Conservation (phyloP, 2,329 filamentous ascomycete genomes). For the Cytospora chrysosperma region DNA sequence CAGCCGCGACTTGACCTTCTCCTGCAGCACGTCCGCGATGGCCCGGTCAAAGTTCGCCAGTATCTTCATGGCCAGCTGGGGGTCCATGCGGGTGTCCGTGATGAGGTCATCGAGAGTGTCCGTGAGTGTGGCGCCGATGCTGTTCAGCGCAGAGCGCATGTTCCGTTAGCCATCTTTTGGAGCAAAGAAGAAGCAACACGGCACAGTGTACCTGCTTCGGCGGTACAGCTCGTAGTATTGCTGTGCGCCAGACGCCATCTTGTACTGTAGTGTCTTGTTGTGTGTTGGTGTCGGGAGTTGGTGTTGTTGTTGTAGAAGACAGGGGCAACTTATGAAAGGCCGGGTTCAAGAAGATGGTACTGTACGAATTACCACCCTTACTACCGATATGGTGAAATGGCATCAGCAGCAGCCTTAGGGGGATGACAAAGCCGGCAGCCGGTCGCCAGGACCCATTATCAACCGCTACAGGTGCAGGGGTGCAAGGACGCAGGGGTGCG, state of each 20-base stretch:
- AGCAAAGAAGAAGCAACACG: slow-evolving; percentile 23
- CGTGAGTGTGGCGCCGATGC: slow-evolving; percentile 88
- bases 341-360: neutral
- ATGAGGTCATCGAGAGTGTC: slow-evolving; percentile 98
- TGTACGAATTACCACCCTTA: no score
- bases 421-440: slow-evolving; percentile 17
- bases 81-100: slow-evolving; percentile 90
- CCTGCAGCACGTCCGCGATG: slow-evolving; percentile 85
- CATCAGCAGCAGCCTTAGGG: neutral
- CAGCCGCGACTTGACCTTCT: slow-evolving; percentile 86
- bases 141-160: slow-evolving; percentile 39
- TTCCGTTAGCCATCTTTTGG: slow-evolving; percentile 26
- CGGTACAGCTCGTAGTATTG: slow-evolving; percentile 94
- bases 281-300: slow-evolving; percentile 28
- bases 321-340: slow-evolving; percentile 6
- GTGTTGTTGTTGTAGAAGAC: slow-evolving; percentile 23
- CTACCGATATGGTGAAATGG: neutral
- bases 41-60: slow-evolving; percentile 92
- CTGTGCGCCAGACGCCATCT: slow-evolving; percentile 52
- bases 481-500: fast-evolving
- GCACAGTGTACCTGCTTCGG: slow-evolving; percentile 78
- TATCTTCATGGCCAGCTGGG: slow-evolving; percentile 98
- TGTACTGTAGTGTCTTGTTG: slow-evolving; percentile 27
- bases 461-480: neutral
- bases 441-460: neutral